A percentile compares a stretch with the other conserved stretches of the same genome.
phyloP scores from a whole-genome alignment of 1,284 basidiomycete species.

The Ustilago esculenta region DNA sequence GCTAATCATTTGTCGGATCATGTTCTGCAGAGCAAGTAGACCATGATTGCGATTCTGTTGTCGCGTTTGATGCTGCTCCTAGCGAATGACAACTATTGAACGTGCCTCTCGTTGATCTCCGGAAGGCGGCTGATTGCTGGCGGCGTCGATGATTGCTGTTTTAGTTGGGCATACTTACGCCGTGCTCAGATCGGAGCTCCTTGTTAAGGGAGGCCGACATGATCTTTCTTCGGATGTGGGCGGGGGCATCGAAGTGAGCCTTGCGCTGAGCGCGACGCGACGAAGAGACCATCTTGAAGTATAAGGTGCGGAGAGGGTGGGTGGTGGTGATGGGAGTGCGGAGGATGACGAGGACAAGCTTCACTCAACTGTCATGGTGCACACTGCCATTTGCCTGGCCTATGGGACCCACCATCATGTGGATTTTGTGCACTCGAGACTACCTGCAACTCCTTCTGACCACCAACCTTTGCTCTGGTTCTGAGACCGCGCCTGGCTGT shows the following conservation, averaged over 20 bases:
- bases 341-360: conserved; percentile 6
- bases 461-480: no score
- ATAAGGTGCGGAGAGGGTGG: conserved; percentile 29
- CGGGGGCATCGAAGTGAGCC: conserved; percentile 65
- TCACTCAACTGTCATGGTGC: not conserved
- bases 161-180: conserved; percentile 73
- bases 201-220: conserved; percentile 96
- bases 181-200: conserved; percentile 91
- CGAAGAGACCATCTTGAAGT: conserved; percentile 61
- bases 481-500: conserved; percentile 10
- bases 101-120: not conserved
- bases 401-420: no score
- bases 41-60: no score
- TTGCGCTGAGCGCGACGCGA: conserved; percentile 60
- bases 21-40: no score
- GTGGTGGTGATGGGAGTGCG: conserved; percentile 21
- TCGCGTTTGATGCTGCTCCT: not conserved
- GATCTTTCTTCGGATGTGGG: conserved; percentile 84
- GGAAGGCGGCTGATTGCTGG: not conserved
- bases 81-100: no score
- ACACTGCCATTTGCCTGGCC: no score
- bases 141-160: conserved; percentile 8
- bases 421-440: no score
- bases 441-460: no score
- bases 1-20: no score